Conservation (phyloP, 345 rosid species). For the Odontarrhena argentea region DNA sequence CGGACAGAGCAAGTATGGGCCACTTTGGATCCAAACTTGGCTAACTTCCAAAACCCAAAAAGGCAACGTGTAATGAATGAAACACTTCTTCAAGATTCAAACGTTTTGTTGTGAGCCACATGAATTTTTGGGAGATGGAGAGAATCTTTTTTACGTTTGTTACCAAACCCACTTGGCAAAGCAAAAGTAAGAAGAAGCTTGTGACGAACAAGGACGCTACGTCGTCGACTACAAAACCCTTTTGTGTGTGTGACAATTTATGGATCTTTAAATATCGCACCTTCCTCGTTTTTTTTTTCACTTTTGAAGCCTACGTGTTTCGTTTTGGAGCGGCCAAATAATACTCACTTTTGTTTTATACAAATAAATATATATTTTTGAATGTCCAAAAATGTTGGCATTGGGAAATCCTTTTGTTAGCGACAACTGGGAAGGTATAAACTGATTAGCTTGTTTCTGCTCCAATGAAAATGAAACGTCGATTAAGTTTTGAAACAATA, state of each 20-base stretch:
- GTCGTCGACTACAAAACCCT: constrained; percentile 1
- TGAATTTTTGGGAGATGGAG: neutral
- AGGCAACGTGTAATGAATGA: constrained; percentile 20
- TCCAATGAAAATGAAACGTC: neutral
- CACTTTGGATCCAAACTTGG: constrained; percentile 23
- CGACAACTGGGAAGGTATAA: neutral
- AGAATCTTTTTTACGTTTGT: constrained; percentile 27
- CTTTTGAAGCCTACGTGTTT: constrained; percentile 37
- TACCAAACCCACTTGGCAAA: constrained; percentile 31
- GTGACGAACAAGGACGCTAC: constrained; percentile 27
- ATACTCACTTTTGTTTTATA: neutral
- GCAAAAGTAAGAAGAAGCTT: constrained; percentile 6
- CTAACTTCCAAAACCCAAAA: constrained; percentile 27
- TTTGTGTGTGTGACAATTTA: constrained; percentile 28
- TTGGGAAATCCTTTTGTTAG: too few relatives aligned
- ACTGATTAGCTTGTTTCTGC: neutral
- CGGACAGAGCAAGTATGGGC: neutral
- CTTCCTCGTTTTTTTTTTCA: constrained; percentile 13
- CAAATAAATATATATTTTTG: neutral
- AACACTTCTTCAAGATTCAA: neutral
- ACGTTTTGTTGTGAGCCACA: constrained; percentile 36
- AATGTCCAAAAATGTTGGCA: constrained; percentile 16
- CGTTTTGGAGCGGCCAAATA: constrained; percentile 30
- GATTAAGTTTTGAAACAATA: too few relatives aligned
- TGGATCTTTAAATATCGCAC: constrained; percentile 31